Evolutionary conservation across 192 early-diverging fungal species (phyloP), one percentile per base, ranked within the genome.

Genomic region (Gryganskiella cystojenkinii): DNA sequence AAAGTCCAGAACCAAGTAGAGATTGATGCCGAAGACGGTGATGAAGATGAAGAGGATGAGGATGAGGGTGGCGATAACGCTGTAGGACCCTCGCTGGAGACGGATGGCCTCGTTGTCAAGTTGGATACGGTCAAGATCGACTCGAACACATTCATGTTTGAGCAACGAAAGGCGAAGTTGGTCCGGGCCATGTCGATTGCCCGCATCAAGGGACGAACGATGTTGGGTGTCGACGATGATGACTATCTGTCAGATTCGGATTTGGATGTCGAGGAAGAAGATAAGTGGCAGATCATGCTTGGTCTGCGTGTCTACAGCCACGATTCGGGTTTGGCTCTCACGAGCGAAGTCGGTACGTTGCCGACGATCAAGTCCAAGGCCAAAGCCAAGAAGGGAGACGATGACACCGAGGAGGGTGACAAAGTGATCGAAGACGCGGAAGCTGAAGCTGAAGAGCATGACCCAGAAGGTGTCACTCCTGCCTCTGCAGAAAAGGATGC

Each of bases 221-320:
- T 67, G 14, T 4, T 63, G 15, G 61, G 55, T 49, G 60, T 55
- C 22, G 70, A 72, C 24, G 70, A 62, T 34, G 62, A 72, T 9
- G 37, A 40, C 13, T 40, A 40, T 13, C 37, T 40, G 37, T 9
- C 7, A 9, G 37, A 40, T 40, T 40, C 37, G 13, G 37, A 40
- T 13, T 40, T 13, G 37, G 37, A 40, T 40, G 37, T 40, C 7
- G 37, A 40, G 37, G 52, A 72, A 34, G 70, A 53, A 10, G 53
- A 62, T 7, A 27, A 24, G 17, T 72, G 70, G 70, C 25, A 72
- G 35, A 34, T 72, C 28, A 72, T 53, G 25, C 30, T 72, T 14
- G 70, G 70, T 8, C 13, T 72, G 9, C 49, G 70, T 19, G 61
- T 72, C 8, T 72, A 72, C 37, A 72, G 53, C 22, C 70, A 58